These are phyloP conservation scores for Teratosphaeria viscida DNA, from an alignment of 2,329 filamentous ascomycete species.

Conservation along the genomic window DNA sequence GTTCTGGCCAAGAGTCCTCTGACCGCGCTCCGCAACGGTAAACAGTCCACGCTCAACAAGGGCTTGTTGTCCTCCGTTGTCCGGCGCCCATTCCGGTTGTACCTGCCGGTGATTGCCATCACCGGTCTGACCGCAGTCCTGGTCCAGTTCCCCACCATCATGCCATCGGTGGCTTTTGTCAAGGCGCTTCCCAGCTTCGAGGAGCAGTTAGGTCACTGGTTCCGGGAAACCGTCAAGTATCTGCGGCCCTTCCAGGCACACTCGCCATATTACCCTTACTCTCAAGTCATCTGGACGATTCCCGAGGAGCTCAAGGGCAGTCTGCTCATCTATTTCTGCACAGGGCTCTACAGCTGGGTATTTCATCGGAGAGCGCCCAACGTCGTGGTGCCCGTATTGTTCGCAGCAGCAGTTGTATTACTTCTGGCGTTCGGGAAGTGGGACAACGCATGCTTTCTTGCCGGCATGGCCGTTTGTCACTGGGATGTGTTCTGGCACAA, in stretches of 20 bases:
- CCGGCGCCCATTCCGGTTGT: slow-evolving; percentile 40
- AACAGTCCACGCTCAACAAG: slow-evolving; percentile 30
- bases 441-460: neutral
- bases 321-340: slow-evolving; percentile 49
- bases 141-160: neutral
- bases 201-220: neutral
- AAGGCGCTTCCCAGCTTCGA: neutral
- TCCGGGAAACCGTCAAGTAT: neutral
- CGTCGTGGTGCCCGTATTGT: neutral
- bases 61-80: slow-evolving; percentile 39
- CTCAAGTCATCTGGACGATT: slow-evolving; percentile 46
- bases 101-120: slow-evolving; percentile 43
- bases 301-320: slow-evolving; percentile 55
- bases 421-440: neutral
- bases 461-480: neutral
- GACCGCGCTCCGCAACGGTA: slow-evolving; percentile 32
- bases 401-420: neutral
- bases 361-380: neutral
- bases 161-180: neutral
- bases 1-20: slow-evolving; percentile 41
- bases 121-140: slow-evolving; percentile 21
- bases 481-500: neutral
- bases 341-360: slow-evolving; percentile 38
- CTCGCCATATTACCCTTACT: neutral
- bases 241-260: neutral